phyloP scores from a whole-genome alignment of 176 grass and related monocot species.

The Microstegium vimineum region DNA sequence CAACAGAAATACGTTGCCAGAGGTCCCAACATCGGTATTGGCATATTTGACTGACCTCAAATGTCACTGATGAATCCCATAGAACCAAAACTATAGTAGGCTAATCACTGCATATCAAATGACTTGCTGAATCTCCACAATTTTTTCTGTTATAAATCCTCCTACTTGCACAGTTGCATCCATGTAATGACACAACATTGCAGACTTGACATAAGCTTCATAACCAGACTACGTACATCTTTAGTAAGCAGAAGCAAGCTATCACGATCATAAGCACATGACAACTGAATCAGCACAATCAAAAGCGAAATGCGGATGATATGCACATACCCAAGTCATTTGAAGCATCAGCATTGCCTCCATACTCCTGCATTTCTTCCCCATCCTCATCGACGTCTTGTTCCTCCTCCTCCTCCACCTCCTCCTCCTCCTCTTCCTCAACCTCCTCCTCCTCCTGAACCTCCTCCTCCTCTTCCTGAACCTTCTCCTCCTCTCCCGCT shows the following conservation, averaged over 20 bases:
- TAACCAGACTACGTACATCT: background rate
- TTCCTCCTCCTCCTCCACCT: background rate
- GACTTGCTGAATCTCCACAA: background rate
- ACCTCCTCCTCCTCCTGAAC: background rate
- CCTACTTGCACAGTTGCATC: background rate
- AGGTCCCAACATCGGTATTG: background rate
- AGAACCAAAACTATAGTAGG: background rate
- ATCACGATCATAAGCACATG: background rate
- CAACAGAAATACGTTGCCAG: background rate
- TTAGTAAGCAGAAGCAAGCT: background rate
- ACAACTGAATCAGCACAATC: background rate
- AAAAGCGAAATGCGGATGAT: background rate
- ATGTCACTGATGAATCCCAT: background rate
- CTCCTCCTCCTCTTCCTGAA: background rate
- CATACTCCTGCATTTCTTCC: slow-evolving; percentile 30
- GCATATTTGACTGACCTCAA: background rate
- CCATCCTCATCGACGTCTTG: background rate
- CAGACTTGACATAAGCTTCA: background rate
- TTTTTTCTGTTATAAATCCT: background rate
- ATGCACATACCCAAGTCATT: background rate
- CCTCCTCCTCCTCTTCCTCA: background rate
- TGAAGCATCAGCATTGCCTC: slow-evolving; percentile 11
- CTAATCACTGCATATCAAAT: background rate
- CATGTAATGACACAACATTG: background rate
- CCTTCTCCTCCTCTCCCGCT: background rate